phyloP scores from a whole-genome alignment of 108 stramenopile genomes.

The Cyclotella choctawhatcheeana region DNA sequence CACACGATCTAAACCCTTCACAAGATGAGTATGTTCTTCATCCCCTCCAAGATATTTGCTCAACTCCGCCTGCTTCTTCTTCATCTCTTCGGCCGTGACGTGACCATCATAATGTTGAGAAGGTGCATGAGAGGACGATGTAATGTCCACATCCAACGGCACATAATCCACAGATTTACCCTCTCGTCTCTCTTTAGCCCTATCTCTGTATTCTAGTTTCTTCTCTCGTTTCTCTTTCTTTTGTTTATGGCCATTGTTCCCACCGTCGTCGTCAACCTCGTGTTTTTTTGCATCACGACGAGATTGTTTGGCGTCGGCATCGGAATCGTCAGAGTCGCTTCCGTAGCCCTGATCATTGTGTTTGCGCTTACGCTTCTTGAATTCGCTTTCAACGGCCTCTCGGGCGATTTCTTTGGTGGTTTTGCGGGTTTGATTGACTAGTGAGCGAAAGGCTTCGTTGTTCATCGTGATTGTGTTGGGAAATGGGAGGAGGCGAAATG shows the following conservation, averaged over 20 bases:
- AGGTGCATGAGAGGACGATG: not conserved
- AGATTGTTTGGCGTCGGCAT: constrained; percentile 21
- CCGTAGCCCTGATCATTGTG: constrained; percentile 13
- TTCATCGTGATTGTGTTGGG: constrained; percentile 49
- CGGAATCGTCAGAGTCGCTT: constrained; percentile 30
- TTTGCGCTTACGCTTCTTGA: constrained; percentile 40
- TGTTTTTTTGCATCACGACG: constrained; percentile 29
- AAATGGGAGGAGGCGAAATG: no score
- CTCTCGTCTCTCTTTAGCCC: constrained; percentile 86
- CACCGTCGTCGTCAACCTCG: constrained; percentile 33
- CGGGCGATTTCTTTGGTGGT: constrained; percentile 78
- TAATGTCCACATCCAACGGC: not conserved
- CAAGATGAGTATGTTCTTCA: constrained; percentile 88
- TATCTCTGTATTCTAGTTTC: constrained; percentile 68
- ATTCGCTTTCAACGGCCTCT: constrained; percentile 80
- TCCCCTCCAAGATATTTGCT: constrained; percentile 89
- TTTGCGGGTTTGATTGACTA: constrained; percentile 55
- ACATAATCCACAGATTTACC: constrained; percentile 51
- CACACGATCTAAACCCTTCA: constrained; percentile 88
- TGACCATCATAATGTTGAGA: constrained; percentile 6
- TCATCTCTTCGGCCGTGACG: constrained; percentile 16
- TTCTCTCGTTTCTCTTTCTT: constrained; percentile 28
- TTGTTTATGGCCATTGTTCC: constrained; percentile 35
- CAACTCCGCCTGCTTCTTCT: constrained; percentile 59
- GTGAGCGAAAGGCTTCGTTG: constrained; percentile 77